A percentile compares a stretch with the other conserved stretches of the same genome.
These are phyloP conservation scores for Ascochyta koolunga DNA, from an alignment of 2,329 filamentous ascomycete species.

Conservation along the genomic window DNA sequence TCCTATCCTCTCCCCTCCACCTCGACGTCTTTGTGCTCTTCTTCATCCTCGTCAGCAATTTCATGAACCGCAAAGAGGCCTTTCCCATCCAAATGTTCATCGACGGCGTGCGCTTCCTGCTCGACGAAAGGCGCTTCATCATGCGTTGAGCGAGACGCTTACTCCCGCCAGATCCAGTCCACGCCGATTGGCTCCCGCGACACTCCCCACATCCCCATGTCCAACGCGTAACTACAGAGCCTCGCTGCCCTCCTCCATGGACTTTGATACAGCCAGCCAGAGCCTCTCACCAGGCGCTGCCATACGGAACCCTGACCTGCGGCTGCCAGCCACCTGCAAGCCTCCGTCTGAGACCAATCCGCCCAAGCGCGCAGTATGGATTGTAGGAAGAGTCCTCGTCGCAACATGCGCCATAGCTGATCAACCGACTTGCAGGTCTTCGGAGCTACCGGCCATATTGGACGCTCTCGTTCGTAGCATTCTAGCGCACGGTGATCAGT, in stretches of 20 bases:
- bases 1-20: constrained; percentile 37
- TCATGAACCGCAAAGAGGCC: constrained; percentile 41
- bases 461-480: constrained; percentile 86
- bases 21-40: constrained; percentile 43
- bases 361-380: constrained; percentile 81
- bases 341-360: constrained; percentile 76
- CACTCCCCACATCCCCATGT: constrained; percentile 23
- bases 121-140: constrained; percentile 35
- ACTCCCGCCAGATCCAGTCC: background rate
- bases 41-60: constrained; percentile 46
- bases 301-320: constrained; percentile 51
- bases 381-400: constrained; percentile 63
- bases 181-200: constrained; percentile 36
- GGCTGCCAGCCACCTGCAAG: constrained; percentile 83
- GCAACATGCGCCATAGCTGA: constrained; percentile 8
- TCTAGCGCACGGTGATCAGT: constrained; percentile 79
- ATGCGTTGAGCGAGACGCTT: constrained; percentile 20
- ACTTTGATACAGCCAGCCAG: constrained; percentile 44
- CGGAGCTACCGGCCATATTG: constrained; percentile 96
- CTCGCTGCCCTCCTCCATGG: constrained; percentile 32
- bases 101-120: constrained; percentile 34
- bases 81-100: constrained; percentile 35
- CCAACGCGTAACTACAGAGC: constrained; percentile 12
- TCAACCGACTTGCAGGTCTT: constrained; percentile 65
- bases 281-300: constrained; percentile 46